Conservation (phyloP, 1,284 basidiomycete genomes). For the Cutaneotrichosporon cavernicola region DNA sequence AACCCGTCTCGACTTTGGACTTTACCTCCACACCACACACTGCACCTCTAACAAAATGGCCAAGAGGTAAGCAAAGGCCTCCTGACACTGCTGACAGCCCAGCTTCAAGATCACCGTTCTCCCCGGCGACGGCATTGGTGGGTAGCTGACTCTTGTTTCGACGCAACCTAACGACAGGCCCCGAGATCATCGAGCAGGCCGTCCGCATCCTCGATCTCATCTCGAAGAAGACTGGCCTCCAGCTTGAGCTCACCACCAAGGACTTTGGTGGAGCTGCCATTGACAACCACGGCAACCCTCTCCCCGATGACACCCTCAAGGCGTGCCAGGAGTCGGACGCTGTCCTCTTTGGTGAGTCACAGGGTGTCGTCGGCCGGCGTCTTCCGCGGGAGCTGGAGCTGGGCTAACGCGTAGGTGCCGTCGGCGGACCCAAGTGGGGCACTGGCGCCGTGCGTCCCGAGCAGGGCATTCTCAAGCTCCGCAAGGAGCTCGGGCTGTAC, state of each 20-base stretch:
- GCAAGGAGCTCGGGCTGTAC: conserved; percentile 92
- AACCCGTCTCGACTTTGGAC: not conserved
- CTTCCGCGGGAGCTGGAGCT: not conserved
- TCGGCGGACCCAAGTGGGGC: conserved; percentile 97
- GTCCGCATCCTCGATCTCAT: conserved; percentile 77
- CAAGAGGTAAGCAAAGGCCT: not conserved
- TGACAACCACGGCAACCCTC: conserved; percentile 76
- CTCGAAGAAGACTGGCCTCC: conserved; percentile 68
- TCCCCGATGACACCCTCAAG: conserved; percentile 80
- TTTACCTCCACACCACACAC: not conserved
- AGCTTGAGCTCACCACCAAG: conserved; percentile 65
- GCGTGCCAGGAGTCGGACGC: conserved; percentile 88
- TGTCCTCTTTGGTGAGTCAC: conserved; percentile 75
- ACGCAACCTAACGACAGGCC: conserved; percentile 60
- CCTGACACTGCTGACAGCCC: conserved; percentile 1
- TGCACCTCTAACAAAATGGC: conserved; percentile 4
- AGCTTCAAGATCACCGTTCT: conserved; percentile 81
- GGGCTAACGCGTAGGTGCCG: conserved; percentile 66
- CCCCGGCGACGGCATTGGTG: conserved; percentile 95
- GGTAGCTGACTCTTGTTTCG: conserved; percentile 26
- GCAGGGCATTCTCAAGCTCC: conserved; percentile 83
- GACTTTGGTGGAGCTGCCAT: conserved; percentile 93
- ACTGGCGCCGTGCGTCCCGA: conserved; percentile 93
- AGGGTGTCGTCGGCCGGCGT: not conserved
- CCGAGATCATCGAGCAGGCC: conserved; percentile 89